A percentile compares a stretch with the other conserved stretches of the same genome.
phyloP scores from a whole-genome alignment of 306 rosid genomes.

The Trifolium repens region DNA sequence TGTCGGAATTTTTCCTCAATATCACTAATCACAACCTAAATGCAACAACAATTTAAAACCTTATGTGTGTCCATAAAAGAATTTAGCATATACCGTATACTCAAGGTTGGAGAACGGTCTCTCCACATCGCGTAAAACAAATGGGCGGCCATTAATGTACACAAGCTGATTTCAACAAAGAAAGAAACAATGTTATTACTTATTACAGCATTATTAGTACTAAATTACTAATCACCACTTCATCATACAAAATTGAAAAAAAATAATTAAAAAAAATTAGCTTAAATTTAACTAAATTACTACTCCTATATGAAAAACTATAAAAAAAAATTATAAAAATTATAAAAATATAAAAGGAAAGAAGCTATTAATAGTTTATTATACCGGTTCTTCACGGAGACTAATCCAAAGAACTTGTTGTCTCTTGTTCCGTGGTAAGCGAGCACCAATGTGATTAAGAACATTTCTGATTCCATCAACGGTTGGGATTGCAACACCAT shows the following conservation, averaged over 20 bases:
- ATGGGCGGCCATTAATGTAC: constrained; percentile 87
- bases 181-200: constrained; percentile 1
- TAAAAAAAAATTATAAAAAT: not conserved
- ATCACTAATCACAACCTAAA: not conserved
- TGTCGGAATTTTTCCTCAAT: not conserved
- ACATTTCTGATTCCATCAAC: constrained; percentile 78
- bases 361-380: not conserved
- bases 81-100: constrained; percentile 59
- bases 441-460: constrained; percentile 79
- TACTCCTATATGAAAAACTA: not conserved
- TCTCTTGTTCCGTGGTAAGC: constrained; percentile 40
- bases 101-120: constrained; percentile 92
- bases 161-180: constrained; percentile 68
- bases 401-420: constrained; percentile 79
- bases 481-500: constrained; percentile 94
- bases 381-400: constrained; percentile 95
- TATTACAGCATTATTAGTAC: not conserved
- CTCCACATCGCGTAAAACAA: constrained; percentile 85
- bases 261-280: not conserved
- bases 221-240: not conserved
- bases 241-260: not conserved
- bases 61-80: not conserved
- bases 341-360: not conserved
- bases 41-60: not conserved
- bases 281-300: not conserved